Base-by-base conservation (phyloP, 2,329 filamentous ascomycete species). In the Nemania diffusa region DNA sequence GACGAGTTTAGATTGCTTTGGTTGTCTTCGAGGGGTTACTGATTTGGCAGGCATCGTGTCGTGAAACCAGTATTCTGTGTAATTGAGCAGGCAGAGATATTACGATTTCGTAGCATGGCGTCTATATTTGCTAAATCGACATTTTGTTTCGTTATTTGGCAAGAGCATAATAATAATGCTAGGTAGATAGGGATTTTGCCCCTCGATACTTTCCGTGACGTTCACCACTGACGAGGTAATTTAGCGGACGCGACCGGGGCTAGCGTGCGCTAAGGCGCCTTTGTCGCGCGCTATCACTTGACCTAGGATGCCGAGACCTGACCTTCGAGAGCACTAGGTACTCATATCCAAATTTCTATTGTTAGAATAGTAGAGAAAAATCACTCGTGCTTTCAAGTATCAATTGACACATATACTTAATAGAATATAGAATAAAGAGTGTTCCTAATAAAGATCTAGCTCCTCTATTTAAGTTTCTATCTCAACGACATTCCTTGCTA, bases 1-100 rank as follows among this genome's bases (percentile, higher is more conserved):
- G 57, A 71, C 76, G 44, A 78, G 73, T 56, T 78, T 78, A 4
- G 75, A 70, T 57, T 72, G 70, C 56, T 44, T 75, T 22, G 73
- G 73, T 42, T 53, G 70, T 44, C 59, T 74, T 53, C 73, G 72
- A 62, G 74, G 72, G 13, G 73, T 72, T 53, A 53, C 59, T 13
- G 71, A 58, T 68, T 73, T 74, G n/a, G 68, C 13, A 52, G 72
- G 67, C 75, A 76, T 71, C 20, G 37, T 55, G 61, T 24, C 32
- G 50, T 13, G 32, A 60, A 29, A 37, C 27, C 70, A 17, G 62
- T 42, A 17, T 2, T 13, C 55, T 51, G 58, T 5, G n/a, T 22
- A 15, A 20, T 50, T 9, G 57, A 50, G 29, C 22, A 13, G 6
- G n/a, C 20, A 44, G 22, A 11, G 15, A 27, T 52, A 40, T 52